Conservation (phyloP, 495 filamentous ascomycete genomes). For the Paragyromitra xinjiangensis region DNA sequence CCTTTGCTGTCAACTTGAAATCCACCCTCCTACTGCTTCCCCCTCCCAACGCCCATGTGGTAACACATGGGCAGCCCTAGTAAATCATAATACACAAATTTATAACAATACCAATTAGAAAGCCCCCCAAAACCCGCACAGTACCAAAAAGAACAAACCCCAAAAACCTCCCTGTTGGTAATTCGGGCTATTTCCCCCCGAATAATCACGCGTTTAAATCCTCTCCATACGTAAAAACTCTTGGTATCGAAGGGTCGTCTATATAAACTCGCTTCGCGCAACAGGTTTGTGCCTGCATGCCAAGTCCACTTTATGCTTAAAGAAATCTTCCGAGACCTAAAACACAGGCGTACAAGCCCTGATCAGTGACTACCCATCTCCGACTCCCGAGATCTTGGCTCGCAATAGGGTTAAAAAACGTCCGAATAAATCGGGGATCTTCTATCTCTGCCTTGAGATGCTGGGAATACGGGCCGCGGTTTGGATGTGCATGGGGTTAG, state of each 20-base stretch:
- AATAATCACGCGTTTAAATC: not conserved
- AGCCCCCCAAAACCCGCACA: no score
- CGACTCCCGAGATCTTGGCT: constrained; percentile 1
- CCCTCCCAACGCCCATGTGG: no score
- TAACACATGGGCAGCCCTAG: no score
- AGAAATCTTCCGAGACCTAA: not conserved
- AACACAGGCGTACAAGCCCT: not conserved
- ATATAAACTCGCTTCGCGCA: not conserved
- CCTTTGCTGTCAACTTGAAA: no score
- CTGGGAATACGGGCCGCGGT: constrained; percentile 25
- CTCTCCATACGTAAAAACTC: not conserved
- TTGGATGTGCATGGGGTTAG: not conserved
- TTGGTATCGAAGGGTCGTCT: constrained; percentile 6
- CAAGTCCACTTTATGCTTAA: not conserved
- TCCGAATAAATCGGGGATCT: constrained; percentile 8
- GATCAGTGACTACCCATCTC: not conserved
- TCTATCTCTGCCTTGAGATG: not conserved
- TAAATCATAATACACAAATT: constrained; percentile 15
- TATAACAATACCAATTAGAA: not conserved
- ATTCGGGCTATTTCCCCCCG: constrained; percentile 28
- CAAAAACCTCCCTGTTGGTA: not conserved
- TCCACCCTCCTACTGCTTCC: no score
- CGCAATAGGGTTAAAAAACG: constrained; percentile 23
- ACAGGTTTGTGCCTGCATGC: not conserved
- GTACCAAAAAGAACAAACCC: no score